phyloP scores from a whole-genome alignment of 371 early-diverging fungal species.

The Zancudomyces culisetae region DNA sequence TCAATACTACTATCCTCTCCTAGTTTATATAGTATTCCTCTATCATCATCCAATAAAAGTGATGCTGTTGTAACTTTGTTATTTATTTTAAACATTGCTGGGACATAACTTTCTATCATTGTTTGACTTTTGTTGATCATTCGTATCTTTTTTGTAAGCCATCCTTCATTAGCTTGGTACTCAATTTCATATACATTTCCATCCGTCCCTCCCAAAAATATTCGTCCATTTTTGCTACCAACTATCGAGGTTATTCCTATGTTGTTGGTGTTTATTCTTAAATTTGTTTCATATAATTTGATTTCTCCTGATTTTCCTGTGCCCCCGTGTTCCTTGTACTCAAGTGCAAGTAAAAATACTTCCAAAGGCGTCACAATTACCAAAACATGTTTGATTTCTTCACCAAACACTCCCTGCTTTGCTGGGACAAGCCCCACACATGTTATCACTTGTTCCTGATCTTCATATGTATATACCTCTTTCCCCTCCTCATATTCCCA shows the following conservation, averaged over 20 bases:
- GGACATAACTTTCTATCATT: constrained; percentile 32
- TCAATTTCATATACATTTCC: constrained; percentile 68
- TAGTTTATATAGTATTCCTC: constrained; percentile 50
- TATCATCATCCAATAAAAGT: constrained; percentile 43
- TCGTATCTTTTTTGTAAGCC: constrained; percentile 56
- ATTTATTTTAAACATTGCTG: constrained; percentile 29
- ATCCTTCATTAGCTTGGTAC: constrained; percentile 62
- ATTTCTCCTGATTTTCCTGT: constrained; percentile 17
- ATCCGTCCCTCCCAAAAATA: constrained; percentile 65
- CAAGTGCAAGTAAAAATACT: constrained; percentile 55
- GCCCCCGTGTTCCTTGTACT: constrained; percentile 8
- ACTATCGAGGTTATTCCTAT: constrained; percentile 52
- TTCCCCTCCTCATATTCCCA: constrained; percentile 67
- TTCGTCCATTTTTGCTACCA: constrained; percentile 56
- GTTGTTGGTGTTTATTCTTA: constrained; percentile 51
- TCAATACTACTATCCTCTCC: constrained; percentile 43
- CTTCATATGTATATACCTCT: constrained; percentile 50
- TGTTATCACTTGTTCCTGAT: constrained; percentile 64
- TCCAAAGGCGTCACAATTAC: constrained; percentile 71
- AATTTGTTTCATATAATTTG: constrained; percentile 43
- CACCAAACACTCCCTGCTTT: constrained; percentile 53
- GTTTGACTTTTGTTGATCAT: constrained; percentile 39
- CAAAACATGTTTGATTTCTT: constrained; percentile 57
- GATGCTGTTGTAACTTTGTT: constrained; percentile 15
- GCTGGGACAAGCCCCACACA: constrained; percentile 62